Base-by-base conservation (phyloP, 352 stramenopile genomes). In the Achlya hypogyna region DNA sequence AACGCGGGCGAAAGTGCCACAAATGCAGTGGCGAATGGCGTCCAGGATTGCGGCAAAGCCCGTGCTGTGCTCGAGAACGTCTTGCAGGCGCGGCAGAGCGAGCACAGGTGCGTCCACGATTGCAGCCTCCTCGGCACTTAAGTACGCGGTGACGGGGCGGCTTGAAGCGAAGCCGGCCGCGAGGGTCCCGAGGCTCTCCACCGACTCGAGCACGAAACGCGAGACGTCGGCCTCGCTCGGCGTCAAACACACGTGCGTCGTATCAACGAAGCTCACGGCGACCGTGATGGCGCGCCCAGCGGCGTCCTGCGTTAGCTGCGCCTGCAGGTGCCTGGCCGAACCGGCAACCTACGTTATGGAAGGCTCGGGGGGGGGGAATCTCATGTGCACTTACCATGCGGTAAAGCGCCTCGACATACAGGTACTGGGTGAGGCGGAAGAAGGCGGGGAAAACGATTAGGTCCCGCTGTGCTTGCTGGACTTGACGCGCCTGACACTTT, bases 401-500 rank as follows among this genome's bases (percentile, higher is more conserved):
- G 59, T 89, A 88, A 9, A 91, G 66, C 22, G 77, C 87, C 40
- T 84, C 80, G 0, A 76, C 74, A 63, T 86, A 91, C 74, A 89
- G 84, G 53, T 89, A 91, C 34, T 79, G 78, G 69, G 87, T 76
- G 70, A 89, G 51, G 5, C 75, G 76, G 38, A 91, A 75, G 40
- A 82, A 86, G 12, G 71, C 74, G 32, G 74, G 71, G 6, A 91
- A 56, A 27, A 87, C 52, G 20, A 62, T 52, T 56, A 86, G 69
- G 47, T 91, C 82, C 20, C 71, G 53, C 25, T 65, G 65, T 22
- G 82, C 82, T 1, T 75, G 74, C 14, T 83, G 66, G 32, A 78
- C 74, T 71, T 87, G 76, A 2, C 49, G 59, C 20, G 74, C 59
- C 1, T 88, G 32, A 22, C 71, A 53, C 16, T 47, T 45, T 53